Percentiles rank a stretch among this genome's conserved stretches.
Conservation (phyloP, 2,329 filamentous ascomycete genomes). For the Xylariomycetidae sp. region DNA sequence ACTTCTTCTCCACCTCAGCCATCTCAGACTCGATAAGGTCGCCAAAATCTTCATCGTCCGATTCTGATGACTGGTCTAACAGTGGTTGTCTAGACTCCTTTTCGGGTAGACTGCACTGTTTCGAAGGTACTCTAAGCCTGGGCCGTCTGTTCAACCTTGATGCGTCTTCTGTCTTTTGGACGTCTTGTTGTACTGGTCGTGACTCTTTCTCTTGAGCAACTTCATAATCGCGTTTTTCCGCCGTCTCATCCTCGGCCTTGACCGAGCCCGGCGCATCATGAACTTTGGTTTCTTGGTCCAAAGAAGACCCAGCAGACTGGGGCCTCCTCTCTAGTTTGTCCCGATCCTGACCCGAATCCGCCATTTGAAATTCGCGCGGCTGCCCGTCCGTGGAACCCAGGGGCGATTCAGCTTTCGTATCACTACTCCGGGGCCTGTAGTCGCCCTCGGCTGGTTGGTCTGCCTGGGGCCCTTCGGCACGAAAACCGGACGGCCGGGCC, state of each 20-base stretch:
- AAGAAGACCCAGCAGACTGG: conserved; percentile 19
- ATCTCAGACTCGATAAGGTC: conserved; percentile 53
- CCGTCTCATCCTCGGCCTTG: conserved; percentile 10
- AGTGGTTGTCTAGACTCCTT: conserved; percentile 27
- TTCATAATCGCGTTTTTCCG: conserved; percentile 3
- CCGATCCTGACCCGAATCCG: conserved; percentile 12
- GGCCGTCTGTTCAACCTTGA: conserved; percentile 2
- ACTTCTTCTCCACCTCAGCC: conserved; percentile 43
- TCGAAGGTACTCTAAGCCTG: conserved; percentile 6
- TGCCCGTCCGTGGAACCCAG: conserved; percentile 12
- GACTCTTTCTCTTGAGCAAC: conserved; percentile 7
- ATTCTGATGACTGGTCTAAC: conserved; percentile 45
- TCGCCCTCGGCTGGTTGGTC: conserved; percentile 39
- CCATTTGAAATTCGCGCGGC: conserved; percentile 14
- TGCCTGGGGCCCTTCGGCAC: conserved; percentile 30
- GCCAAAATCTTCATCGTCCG: conserved; percentile 53
- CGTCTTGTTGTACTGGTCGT: not conserved
- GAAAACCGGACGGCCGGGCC: conserved; percentile 29
- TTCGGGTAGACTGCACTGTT: conserved; percentile 35
- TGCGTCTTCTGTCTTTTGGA: conserved; percentile 6
- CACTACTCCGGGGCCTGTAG: conserved; percentile 48
- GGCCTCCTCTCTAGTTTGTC: conserved; percentile 14
- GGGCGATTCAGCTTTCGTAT: conserved; percentile 41
- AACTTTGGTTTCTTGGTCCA: conserved; percentile 16
- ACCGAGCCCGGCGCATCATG: conserved; percentile 11